Evolutionary conservation across 2,329 filamentous ascomycete species (phyloP), one percentile per base, ranked within the genome.

Genomic region (Beauveria asiatica): DNA sequence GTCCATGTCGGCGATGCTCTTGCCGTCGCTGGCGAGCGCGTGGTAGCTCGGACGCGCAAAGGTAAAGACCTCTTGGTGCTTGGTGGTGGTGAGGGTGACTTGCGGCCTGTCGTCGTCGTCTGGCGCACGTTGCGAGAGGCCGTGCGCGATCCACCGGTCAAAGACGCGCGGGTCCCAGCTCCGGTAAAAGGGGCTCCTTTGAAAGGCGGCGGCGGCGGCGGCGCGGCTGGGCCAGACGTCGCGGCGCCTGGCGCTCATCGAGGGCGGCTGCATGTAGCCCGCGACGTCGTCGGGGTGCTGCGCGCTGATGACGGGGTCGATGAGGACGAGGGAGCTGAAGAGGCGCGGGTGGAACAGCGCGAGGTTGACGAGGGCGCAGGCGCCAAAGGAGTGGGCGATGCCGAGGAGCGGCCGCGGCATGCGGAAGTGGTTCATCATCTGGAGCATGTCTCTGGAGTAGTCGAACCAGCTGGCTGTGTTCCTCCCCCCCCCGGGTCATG

Each of bases 381-480:
- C 92, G 66, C 93, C 93, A 78, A 96, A 92, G 66, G 90, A 96
- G 75, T 97, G 93, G 17, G 91, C 93, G 30, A 97, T 74, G 60
- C 90, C 92, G 64, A 97, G 75, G 21, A 97, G 78, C 1, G 93
- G 93, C 1, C 88, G 87, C 13, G 89, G 88, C 82, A 80, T 76
- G 46, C 90, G 88, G 74, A 96, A 93, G 58, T 84, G 80, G 73
- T 96, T 97, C 75, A 94, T 82, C 74, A 97, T 83, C 69, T 93
- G 85, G 19, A 94, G 80, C 4, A 96, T 83, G 72, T 97, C 93
- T 51, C 92, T 85, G 50, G 89, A 77, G 71, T 94, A 86, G 74
- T 97, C 93, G 64, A 86, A 81, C 92, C 92, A 97, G 66, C 84
- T 85, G 41, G 92, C 89, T 92, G 64, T 39, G n/a, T 23, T 6